These are phyloP conservation scores for Entoloma clypeatum DNA, from an alignment of 1,284 basidiomycete genomes.

Conservation along the genomic window DNA sequence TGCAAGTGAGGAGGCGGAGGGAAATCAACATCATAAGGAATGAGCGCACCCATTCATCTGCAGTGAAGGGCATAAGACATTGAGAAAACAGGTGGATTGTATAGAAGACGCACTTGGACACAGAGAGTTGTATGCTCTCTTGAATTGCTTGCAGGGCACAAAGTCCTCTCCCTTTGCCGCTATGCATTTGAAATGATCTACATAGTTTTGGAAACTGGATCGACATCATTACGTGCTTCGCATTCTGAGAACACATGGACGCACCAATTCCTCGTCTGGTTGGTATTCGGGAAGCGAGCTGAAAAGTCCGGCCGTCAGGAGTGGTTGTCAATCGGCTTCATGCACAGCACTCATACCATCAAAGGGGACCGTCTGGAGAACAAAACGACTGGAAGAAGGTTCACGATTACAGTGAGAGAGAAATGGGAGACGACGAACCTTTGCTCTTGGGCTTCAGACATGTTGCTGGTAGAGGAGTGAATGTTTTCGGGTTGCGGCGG, in stretches of 20 bases:
- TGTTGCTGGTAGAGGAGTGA: constrained; percentile 32
- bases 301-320: constrained; percentile 12
- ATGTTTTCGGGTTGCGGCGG: constrained; percentile 41
- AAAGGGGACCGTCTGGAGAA: constrained; percentile 83
- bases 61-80: constrained; percentile 10
- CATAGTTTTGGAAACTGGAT: constrained; percentile 88
- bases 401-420: constrained; percentile 13
- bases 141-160: constrained; percentile 98
- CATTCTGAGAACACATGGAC: constrained; percentile 17
- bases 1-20: constrained; percentile 14
- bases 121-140: constrained; percentile 92
- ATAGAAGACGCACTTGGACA: constrained; percentile 83
- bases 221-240: not conserved
- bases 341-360: constrained; percentile 57
- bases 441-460: constrained; percentile 58
- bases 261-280: constrained; percentile 94
- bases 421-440: constrained; percentile 38
- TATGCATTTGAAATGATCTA: constrained; percentile 97
- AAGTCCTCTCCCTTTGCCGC: constrained; percentile 97
- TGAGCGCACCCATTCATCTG: constrained; percentile 79
- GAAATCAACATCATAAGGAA: not conserved
- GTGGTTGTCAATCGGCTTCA: constrained; percentile 1
- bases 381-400: constrained; percentile 59
- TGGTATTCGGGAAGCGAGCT: constrained; percentile 95
- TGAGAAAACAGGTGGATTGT: constrained; percentile 6